phyloP scores from a whole-genome alignment of 805 yeast species.

The Nakazawaea ishiwadae region DNA sequence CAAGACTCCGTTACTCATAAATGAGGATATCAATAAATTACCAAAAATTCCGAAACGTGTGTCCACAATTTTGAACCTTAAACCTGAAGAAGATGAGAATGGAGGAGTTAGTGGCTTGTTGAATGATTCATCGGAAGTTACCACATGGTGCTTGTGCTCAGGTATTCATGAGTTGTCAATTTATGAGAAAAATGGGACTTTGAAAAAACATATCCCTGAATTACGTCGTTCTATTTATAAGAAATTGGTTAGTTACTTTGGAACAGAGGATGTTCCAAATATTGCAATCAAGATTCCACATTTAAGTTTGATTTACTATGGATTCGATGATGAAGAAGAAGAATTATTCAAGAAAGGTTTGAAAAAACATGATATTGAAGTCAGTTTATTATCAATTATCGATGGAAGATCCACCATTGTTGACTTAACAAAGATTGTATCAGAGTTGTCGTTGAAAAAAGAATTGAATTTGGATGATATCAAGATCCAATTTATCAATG shows the following conservation, averaged over 20 bases:
- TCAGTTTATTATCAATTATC: constrained; percentile 61
- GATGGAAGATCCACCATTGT: constrained; percentile 92
- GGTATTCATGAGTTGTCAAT: constrained; percentile 70
- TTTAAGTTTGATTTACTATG: constrained; percentile 43
- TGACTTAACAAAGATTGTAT: constrained; percentile 80
- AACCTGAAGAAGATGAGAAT: constrained; percentile 76
- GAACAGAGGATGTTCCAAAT: constrained; percentile 60
- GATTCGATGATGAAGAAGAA: constrained; percentile 30
- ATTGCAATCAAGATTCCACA: constrained; percentile 67
- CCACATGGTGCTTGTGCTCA: constrained; percentile 88
- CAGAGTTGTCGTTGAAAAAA: constrained; percentile 60
- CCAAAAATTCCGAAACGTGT: constrained; percentile 74
- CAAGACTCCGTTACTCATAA: constrained; percentile 78
- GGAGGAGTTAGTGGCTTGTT: constrained; percentile 85
- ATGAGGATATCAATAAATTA: constrained; percentile 72
- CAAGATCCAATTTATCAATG: constrained; percentile 70
- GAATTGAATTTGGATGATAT: constrained; percentile 64
- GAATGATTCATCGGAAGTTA: constrained; percentile 69
- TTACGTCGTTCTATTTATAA: constrained; percentile 51
- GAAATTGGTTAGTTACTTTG: constrained; percentile 69
- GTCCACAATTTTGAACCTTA: constrained; percentile 70
- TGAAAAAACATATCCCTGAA: constrained; percentile 50
- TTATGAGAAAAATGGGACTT: constrained; percentile 74
- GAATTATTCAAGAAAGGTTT: constrained; percentile 18
- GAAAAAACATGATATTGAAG: constrained; percentile 46